Base-by-base conservation (phyloP, 176 grass and related monocot genomes). In the Carex scoparia region DNA sequence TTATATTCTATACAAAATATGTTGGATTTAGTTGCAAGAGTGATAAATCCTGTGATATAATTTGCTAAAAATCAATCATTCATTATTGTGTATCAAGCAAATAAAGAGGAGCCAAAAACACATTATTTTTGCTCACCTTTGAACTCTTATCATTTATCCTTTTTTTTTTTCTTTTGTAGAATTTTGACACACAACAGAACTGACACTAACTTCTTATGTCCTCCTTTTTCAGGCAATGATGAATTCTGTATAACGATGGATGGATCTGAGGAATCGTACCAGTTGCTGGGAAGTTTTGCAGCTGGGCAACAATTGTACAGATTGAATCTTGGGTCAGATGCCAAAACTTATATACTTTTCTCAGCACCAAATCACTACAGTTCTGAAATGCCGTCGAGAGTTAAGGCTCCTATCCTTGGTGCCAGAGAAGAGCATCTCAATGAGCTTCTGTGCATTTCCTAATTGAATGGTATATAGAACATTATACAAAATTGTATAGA, bases 231-330 rank as follows among this genome's bases (percentile, higher is more conserved):
- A 97, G 91, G 94, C 69, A 91, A 87, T 3, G 80, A 86, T 0
- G 89, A 97, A 67, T 31, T 92, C 0, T 97, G 94, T 64, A 38
- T 94, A 4, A 81, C 90, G 57, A 97, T 97, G 90, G 92, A 92
- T 80, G 94, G 94, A 56, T 94, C 94, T 2, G 64, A 88, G 66
- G 92, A 63, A 62, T 97, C 92, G 46, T 94, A 97, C 88, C 90
- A 91, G 56, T 86, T 97, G 69, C 87, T 97, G 0, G 90, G 94
- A 28, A 87, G 93, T 86, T 97, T 97, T 88, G 94, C 89, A 38
- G 88, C 92, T n/a, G 90, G 92, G 7, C 94, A 94, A 58, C 69
- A 61, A 13, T 84, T 94, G 16, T 94, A 92, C 90, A 76, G 61
- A 2, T 69, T 89, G n/a, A 81, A 76, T 81, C 44, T 69, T 2